Conservation (phyloP, 1,284 basidiomycete species). For the Trametes polyzona region DNA sequence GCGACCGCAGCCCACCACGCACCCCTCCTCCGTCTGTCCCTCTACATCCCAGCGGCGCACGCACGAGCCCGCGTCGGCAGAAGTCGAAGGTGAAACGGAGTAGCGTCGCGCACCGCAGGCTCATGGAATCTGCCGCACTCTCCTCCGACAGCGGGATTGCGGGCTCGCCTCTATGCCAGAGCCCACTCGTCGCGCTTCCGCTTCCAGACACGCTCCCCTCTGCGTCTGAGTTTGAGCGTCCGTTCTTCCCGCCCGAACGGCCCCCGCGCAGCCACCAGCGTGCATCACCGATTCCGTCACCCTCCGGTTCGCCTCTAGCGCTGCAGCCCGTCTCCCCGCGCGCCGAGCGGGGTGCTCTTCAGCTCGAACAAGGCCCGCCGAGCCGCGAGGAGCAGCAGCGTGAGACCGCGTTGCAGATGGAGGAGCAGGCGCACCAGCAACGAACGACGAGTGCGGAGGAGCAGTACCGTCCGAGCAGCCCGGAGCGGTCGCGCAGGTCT, state of each 20-base stretch:
- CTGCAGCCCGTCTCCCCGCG: constrained; percentile 15
- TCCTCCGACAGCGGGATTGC: constrained; percentile 25
- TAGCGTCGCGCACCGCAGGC: constrained; percentile 20
- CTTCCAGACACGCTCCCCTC: constrained; percentile 23
- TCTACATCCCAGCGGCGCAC: not conserved
- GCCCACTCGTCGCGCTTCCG: constrained; percentile 21
- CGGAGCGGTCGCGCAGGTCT: constrained; percentile 6
- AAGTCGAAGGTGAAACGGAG: constrained; percentile 17
- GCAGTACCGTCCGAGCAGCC: constrained; percentile 2
- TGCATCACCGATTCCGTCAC: constrained; percentile 16
- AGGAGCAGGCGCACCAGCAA: not conserved
- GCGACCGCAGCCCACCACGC: constrained; percentile 11
- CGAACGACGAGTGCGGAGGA: not conserved
- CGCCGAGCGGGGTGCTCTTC: not conserved
- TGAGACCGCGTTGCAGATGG: not conserved
- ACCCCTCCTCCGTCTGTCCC: constrained; percentile 1
- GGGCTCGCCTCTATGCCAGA: constrained; percentile 20
- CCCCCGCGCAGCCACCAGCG: constrained; percentile 14
- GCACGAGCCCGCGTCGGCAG: constrained; percentile 17
- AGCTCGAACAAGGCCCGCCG: not conserved
- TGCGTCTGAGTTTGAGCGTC: constrained; percentile 17
- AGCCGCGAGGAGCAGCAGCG: not conserved
- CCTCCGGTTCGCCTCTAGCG: constrained; percentile 19
- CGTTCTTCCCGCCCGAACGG: constrained; percentile 19
- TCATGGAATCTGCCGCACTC: constrained; percentile 18